Evolutionary conservation across 148 eudicot genomes (phyloP), one percentile per base, ranked within the genome.

Genomic region (Nepenthes gracilis): DNA sequence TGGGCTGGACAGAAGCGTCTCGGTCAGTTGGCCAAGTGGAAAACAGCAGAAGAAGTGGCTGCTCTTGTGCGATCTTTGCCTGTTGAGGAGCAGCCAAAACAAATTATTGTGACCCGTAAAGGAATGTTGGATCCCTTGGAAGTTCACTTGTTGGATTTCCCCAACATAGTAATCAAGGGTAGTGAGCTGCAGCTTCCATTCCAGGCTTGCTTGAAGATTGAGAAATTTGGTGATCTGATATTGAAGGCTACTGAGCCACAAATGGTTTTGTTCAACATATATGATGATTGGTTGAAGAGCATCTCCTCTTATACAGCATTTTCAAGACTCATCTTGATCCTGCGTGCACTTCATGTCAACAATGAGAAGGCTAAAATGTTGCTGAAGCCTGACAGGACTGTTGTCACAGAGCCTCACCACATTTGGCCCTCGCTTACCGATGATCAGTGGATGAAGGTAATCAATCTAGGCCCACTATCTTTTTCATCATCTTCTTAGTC

Each of bases 1-100:
- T 94, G 99, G 99, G 99, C 99, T 51, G 99, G 99, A 67, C 99
- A 94, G 68, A 94, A 94, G 76, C 95, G 99, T 70, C 93, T 94
- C 60, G 99, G 99, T 63, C 99, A 94, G 85, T 72, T 94, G 70
- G 97, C 99, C 49, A 94, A 89, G 82, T 94, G 99, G 99, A 94
- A 23, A 74, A 94, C 99, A 40, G 99, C 97, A 49, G 98, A 88
- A 80, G 98, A 92, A 80, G 98, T 92, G 55, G 98, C 98, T 35
- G 98, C 98, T 11, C 87, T 89, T 55, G 97, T 94, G 43, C 81
- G 99, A 13, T 94, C 99, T 51, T 76, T 94, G 73, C 99, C 99
- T 33, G 99, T 94, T 65, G 99, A 94, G 65, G 99, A 94, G 66
- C 99, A 94, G 57, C 97, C 99, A 0, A 94, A 89, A 57, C 99